Base-by-base conservation (phyloP, 192 early-diverging fungal species). In the Powellomyces hirtus region DNA sequence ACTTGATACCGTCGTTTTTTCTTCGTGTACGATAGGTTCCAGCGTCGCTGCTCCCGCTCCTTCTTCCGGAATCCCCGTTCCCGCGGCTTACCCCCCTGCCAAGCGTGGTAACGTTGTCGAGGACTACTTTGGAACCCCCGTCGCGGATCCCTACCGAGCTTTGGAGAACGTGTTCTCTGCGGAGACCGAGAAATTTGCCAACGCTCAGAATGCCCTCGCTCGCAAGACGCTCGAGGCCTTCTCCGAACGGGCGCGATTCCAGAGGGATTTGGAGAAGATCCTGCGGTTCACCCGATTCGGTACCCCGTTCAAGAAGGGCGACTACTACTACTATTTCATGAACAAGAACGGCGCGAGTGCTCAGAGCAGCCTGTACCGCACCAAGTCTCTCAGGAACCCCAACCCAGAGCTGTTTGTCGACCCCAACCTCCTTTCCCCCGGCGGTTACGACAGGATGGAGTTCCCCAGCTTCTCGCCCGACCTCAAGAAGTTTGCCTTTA, bases 81-180 rank as follows among this genome's bases (percentile, higher is more conserved):
- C n/a, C n/a, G n/a, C n/a, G n/a, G 40, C 40, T 26, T 65, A 65
- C 29, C 63, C 63, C 6, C 22, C 44, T 22, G 63, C 49, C 16
- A 20, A 34, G 7, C 63, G 63, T 13, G 36, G 26, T 16, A 52
- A 65, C 27, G 27, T 65, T n/a, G 35, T 34, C 0, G 63, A 65
- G 27, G 14, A 34, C 63, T 65, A 51, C 34, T 65, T 49, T 22
- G 63, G 63, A 11, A 65, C 63, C 18, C 42, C 56, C 30, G 75
- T 86, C 27, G 62, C 68, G 10, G 87, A 89, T 50, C 86, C 84
- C 29, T 88, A 84, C 73, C 75, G 81, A 24, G 81, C 81, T 79
- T 72, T 90, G 35, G 89, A 90, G 62, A 81, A 88, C 52, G 83
- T 86, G 20, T 75, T 83, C 27, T 66, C 77, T 0, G 65, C 75